Percentiles rank a stretch among this genome's conserved stretches.
These are phyloP conservation scores for Leccinum laetum DNA, from an alignment of 1,284 basidiomycete genomes.

Conservation along the genomic window DNA sequence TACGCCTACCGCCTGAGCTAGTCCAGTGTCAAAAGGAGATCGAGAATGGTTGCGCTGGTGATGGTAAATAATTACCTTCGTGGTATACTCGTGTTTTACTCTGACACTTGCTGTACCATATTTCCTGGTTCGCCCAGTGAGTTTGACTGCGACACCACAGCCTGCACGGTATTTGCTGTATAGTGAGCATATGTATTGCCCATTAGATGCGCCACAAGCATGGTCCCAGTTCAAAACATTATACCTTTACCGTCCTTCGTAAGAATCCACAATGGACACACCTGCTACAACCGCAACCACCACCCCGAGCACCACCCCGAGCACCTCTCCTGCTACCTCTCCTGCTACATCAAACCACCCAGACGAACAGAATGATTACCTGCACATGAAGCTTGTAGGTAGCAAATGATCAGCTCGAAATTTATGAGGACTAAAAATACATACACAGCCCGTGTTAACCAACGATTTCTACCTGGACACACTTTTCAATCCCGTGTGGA, in stretches of 20 bases:
- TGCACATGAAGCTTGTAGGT: too few relatives aligned
- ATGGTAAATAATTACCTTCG: background rate
- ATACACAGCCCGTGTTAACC: too few relatives aligned
- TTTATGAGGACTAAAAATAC: too few relatives aligned
- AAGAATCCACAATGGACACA: background rate
- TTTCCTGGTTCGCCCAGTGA: background rate
- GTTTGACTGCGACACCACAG: background rate
- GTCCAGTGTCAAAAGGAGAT: background rate
- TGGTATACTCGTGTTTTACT: background rate
- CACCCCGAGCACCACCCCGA: background rate
- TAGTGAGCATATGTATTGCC: background rate
- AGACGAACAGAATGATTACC: too few relatives aligned
- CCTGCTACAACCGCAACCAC: background rate
- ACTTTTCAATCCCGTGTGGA: constrained; percentile 24
- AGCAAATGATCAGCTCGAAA: too few relatives aligned
- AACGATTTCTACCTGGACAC: constrained; percentile 5
- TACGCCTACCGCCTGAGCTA: too few relatives aligned
- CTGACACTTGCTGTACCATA: background rate
- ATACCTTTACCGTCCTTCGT: background rate
- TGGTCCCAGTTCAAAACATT: background rate
- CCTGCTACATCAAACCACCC: background rate
- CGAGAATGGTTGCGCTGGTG: background rate
- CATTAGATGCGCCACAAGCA: background rate
- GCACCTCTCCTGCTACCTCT: background rate
- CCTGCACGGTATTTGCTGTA: background rate